Conservation (phyloP, 2,329 filamentous ascomycete genomes). For the Diplodia scrobiculata region DNA sequence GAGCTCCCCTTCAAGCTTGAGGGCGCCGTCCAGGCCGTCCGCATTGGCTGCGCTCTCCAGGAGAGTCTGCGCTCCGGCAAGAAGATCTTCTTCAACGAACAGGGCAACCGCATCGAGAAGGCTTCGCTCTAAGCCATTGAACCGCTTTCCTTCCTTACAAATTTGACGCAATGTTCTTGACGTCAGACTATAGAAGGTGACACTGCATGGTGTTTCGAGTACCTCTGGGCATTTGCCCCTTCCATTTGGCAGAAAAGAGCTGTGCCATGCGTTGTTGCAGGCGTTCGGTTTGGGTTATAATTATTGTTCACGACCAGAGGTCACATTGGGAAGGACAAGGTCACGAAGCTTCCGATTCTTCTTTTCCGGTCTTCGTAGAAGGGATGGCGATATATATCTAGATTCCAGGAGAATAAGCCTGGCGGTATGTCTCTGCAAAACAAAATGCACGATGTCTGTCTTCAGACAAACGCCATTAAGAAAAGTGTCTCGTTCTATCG, state of each 20-base stretch:
- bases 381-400: neutral
- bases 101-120: constrained; percentile 49
- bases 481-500: too few relatives aligned
- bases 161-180: neutral
- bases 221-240: constrained; percentile 13
- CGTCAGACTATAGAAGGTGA: neutral
- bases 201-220: constrained; percentile 6
- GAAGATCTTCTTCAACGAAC: constrained; percentile 59
- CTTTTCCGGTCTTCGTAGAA: constrained; percentile 5
- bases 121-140: constrained; percentile 41
- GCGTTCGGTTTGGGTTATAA: constrained; percentile 9
- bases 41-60: constrained; percentile 59
- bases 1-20: constrained; percentile 59
- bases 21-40: constrained; percentile 61
- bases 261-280: neutral
- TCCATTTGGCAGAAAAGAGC: neutral
- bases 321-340: neutral
- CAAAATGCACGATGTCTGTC: neutral
- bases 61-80: constrained; percentile 49
- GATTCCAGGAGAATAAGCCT: neutral
- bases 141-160: neutral
- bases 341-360: neutral
- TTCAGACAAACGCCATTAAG: neutral
- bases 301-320: neutral
- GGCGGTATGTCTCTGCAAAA: neutral